phyloP scores from a whole-genome alignment of 192 early-diverging fungal genomes.

The Piromyces finnis region DNA sequence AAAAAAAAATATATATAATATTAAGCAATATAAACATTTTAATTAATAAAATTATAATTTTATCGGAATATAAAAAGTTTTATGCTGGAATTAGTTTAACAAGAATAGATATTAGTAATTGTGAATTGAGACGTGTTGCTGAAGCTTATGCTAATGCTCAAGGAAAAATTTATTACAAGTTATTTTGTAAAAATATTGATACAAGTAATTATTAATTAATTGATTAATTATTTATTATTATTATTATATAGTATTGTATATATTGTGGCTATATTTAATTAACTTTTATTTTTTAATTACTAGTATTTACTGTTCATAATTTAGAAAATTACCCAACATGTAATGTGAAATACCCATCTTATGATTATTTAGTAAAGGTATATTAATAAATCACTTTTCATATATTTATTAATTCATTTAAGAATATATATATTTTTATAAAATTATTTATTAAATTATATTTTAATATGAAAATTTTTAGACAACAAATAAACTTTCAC shows the following conservation, averaged over 20 bases:
- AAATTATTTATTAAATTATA: no score
- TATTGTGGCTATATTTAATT: no score
- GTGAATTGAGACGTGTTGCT: background rate
- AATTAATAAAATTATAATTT: no score
- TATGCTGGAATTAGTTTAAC: background rate
- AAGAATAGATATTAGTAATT: background rate
- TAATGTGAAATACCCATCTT: background rate
- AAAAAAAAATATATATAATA: background rate
- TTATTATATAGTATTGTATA: no score
- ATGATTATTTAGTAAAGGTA: background rate
- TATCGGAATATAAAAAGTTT: background rate
- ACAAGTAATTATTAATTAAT: background rate
- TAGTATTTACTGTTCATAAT: background rate
- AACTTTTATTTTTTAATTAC: no score
- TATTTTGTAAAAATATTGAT: background rate
- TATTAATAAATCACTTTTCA: no score
- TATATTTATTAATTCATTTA: no score
- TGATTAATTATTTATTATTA: no score
- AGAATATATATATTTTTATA: no score
- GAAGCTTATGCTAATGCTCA: background rate
- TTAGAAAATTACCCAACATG: background rate
- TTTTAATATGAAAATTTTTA: background rate
- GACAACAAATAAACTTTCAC: background rate
- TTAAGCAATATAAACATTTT: no score
- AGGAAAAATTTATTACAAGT: background rate